Evolutionary conservation across 768 basidiomycete genomes (phyloP).

Genomic region (Rhodotorula kratochvilovae): DNA sequence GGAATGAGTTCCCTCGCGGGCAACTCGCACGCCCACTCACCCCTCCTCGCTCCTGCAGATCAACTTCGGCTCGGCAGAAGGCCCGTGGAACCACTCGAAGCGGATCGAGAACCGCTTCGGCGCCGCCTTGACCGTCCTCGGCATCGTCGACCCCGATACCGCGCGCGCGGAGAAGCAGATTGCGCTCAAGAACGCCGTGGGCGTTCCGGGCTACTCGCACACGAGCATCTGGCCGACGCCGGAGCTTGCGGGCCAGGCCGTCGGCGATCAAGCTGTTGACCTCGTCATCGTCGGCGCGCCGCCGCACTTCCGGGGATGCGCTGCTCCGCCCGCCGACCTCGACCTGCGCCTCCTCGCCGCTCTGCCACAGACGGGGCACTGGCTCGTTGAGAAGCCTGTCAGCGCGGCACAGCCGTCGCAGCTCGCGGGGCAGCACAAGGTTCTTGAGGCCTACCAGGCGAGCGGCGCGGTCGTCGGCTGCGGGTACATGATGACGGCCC

Average conservation of each 20-base stretch:
- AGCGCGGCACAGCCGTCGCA: constrained; percentile 63
- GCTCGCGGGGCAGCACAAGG: constrained; percentile 52
- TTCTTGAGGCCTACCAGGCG: constrained; percentile 61
- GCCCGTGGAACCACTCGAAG: constrained; percentile 90
- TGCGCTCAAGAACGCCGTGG: not conserved
- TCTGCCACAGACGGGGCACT: constrained; percentile 78
- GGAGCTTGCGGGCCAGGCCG: not conserved
- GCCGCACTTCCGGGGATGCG: constrained; percentile 34
- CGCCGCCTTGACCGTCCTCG: constrained; percentile 84
- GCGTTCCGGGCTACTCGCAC: not conserved
- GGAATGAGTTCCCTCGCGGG: too few species aligned
- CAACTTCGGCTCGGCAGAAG: constrained; percentile 52
- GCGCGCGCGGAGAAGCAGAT: constrained; percentile 67
- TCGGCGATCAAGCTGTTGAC: constrained; percentile 6
- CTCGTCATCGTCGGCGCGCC: constrained; percentile 27
- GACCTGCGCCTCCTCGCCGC: constrained; percentile 61
- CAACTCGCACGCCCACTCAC: too few species aligned
- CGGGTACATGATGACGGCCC: constrained; percentile 85
- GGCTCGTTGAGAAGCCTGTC: constrained; percentile 81
- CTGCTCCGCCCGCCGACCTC: constrained; percentile 19
- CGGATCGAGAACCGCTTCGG: constrained; percentile 85
- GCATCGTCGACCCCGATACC: constrained; percentile 82
- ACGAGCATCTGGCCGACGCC: constrained; percentile 6
- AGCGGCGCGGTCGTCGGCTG: constrained; percentile 12
- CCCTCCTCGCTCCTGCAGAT: constrained; percentile 13